Evolutionary conservation across 768 basidiomycete genomes (phyloP), one percentile per base, ranked within the genome.

Genomic region (Rhodotorula paludigena): DNA sequence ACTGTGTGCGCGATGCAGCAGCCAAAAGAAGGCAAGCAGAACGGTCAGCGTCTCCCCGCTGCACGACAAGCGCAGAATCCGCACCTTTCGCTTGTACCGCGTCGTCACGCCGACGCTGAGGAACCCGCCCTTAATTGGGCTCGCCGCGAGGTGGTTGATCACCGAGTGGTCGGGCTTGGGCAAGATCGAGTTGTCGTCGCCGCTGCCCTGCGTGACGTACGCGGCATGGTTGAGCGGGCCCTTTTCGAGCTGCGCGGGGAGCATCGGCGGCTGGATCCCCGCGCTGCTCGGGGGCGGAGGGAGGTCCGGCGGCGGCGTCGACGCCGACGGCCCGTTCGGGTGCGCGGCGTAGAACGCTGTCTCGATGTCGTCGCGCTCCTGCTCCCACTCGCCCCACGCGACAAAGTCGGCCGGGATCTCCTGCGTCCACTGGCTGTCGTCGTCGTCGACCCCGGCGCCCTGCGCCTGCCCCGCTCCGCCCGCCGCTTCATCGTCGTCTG

Each of bases 81-180:
- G 32, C 75, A 90, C 90, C 87, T 94, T 98, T 81, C 89, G 85
- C 79, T 86, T 82, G 81, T 96, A 97, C 76, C 93, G 81, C 57
- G 87, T 92, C 64, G 93, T 98, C 66, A 86, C 90, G 35, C 87
- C 92, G 10, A 97, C 92, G 45, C 92, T 92, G 56, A 97, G 79
- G 53, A 94, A 90, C 12, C 91, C 92, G 77, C 92, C 92, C 78
- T 86, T 83, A 68, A 98, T 98, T 58, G 93, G 92, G 75, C 91
- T 94, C 68, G 93, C 96, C 69, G 76, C 90, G 74, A 98, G 79
- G 78, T 98, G 93, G 74, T 96, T 92, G 71, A 98, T 81, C 32
- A 97, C 91, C 44, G 91, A 90, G 80, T 97, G 93, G 44, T 86
- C 88, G 30, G 93, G 93, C 30, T 96, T 90, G 23, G 94, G 88